Evolutionary conservation across 176 grass and related monocot species (phyloP), one percentile per base, ranked within the genome.

Genomic region (Saccharum spontaneum): DNA sequence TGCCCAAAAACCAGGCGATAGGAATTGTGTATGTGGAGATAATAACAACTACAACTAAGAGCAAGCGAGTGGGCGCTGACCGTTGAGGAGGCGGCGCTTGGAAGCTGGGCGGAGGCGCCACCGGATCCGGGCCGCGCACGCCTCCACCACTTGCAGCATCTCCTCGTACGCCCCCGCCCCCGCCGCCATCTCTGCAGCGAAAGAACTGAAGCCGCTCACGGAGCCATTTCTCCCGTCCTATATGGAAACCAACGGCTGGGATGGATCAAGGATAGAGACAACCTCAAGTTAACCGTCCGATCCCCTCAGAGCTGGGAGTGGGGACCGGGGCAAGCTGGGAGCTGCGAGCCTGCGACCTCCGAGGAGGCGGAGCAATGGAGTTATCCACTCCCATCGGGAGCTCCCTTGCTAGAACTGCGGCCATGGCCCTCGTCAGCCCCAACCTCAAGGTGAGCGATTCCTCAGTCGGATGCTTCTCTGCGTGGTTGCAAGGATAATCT

Each of bases 71-170:
- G 67, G 26, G 33, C 49, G 36, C 65, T 10, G 10, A 92, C 90
- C 93, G 61, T 83, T 94, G 64, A 90, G 87, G 66, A 94, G 79
- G 23, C 93, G 87, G 84, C 90, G 93, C 76, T 83, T 94, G 75
- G 90, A 81, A 23, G 30, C 30, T 26, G 82, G 46, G 11, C 72
- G 83, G 69, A 94, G 87, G 50, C 65, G 85, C 90, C 93, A 94
- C 50, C 73, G 60, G 82, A 94, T 88, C 69, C 79, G 87, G 14
- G 83, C 36, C 4, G 73, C 63, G 70, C 74, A 86, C 2, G 75
- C 64, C 43, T 77, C 82, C 76, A 94, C 62, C 54, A 90, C 82
- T 14, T 28, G 79, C 67, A 92, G 73, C 87, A 90, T 87, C 82
- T 91, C 84, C 84, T 89, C 85, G 85, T 70, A 94, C 17, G 37